Base-by-base conservation (phyloP, 768 basidiomycete species). In the Antrodiella citrinella region DNA sequence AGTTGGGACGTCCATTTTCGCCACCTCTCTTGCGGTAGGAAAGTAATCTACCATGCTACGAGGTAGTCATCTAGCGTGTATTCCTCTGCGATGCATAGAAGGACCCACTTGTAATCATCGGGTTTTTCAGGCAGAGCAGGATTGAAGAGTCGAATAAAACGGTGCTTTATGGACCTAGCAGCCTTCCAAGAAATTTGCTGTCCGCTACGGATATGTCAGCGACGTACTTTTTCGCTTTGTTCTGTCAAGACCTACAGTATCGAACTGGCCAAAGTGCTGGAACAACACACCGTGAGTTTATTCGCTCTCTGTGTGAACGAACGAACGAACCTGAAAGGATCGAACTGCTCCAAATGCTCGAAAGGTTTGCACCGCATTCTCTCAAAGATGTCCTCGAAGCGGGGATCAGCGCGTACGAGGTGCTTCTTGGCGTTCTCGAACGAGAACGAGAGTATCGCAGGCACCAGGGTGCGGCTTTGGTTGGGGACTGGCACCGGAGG, bases 181-280 rank as follows among this genome's bases (percentile, higher is more conserved):
- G 91, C 93, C 41, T 84, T 65, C 87, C 86, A 91, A 1, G 87
- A 90, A 20, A 92, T 87, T 62, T 92, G 87, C 63, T 87, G 86
- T 3, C 78, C 82, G 35, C 84, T 86, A 25, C 35, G 35, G 5
- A 42, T 15, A 49, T 9, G 21, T 25, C 19, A 41, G 23, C 45
- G 22, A 48, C n/a, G n/a, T n/a, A n/a, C n/a, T n/a, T n/a, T n/a
- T 9, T 21, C 23, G 15, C 19, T n/a, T 26, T 3, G 20, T 25
- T 11, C 11, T 21, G 12, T 20, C 40, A 12, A 9, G 4, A 21
- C 49, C 48, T 26, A 51, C 48, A 50, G 24, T 3, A 47, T 51
- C 7, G 53, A 47, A n/a, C 51, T 42, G 5, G 51, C 40, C 47
- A 49, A 38, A 3, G 47, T 56, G 19, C 54, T 46, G 24, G 48